Percentiles rank a stretch among this genome's conserved stretches.
phyloP scores from a whole-genome alignment of 305 asterid genomes.

The Striga hermonthica region DNA sequence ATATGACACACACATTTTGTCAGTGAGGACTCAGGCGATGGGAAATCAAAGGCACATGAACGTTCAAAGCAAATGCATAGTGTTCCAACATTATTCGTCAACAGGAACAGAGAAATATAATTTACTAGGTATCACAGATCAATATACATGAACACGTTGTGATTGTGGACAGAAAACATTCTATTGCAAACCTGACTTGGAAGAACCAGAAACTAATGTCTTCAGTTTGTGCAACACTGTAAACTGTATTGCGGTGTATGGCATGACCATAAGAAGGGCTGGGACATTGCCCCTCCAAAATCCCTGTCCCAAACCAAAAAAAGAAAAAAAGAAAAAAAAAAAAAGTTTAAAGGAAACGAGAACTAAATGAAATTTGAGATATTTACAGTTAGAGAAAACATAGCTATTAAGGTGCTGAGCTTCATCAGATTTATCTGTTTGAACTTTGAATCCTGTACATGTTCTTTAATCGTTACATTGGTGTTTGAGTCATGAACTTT shows the following conservation, averaged over 20 bases:
- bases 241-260: slow-evolving; percentile 91
- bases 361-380: neutral
- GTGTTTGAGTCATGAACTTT: neutral
- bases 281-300: slow-evolving; percentile 99
- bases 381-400: neutral
- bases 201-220: slow-evolving; percentile 79
- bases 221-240: slow-evolving; percentile 74
- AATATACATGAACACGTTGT: neutral
- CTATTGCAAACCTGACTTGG: slow-evolving; percentile 63
- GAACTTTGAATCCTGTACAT: neutral
- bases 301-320: slow-evolving; percentile 43
- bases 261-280: slow-evolving; percentile 95
- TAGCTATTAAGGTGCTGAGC: neutral
- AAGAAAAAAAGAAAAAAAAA: neutral
- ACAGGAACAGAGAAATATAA: neutral
- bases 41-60: neutral
- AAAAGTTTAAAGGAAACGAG: slow-evolving; percentile 9
- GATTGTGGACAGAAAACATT: slow-evolving; percentile 14
- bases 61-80: slow-evolving; percentile 3
- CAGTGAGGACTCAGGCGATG: neutral
- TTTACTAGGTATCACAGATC: neutral
- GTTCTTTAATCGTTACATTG: neutral
- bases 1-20: no score
- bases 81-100: neutral
- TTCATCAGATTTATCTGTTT: no score